Base-by-base conservation (phyloP, 2,329 filamentous ascomycete species). In the Oidium heveae region DNA sequence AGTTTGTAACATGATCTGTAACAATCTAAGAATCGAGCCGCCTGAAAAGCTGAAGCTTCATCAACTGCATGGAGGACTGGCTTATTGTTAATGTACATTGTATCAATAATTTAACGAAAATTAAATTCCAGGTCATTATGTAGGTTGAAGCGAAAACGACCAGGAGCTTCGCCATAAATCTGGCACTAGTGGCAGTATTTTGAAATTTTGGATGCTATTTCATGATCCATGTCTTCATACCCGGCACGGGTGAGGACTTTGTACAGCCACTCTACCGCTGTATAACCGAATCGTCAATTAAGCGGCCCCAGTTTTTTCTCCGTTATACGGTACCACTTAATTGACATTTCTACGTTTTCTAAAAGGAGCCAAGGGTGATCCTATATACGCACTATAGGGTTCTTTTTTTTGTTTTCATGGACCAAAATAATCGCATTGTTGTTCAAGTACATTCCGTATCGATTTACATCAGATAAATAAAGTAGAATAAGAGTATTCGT, bases 1-100 rank as follows among this genome's bases (percentile, higher is more conserved):
- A 56, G 20, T 53, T 56, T 24, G 44, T 46, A 34, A 47, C 55
- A n/a, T 20, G 36, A 43, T 53, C 36, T 28, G 24, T 12, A 28
- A 49, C 18, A 32, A 53, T 39, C 32, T 28, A 56, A 46, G 9
- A 16, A 56, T 56, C 43, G 41, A 28, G 18, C 53, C 1, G 41
- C 39, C 22, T 54, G 52, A 36, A 51, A 56, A 22, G 22, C 12
- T 15, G 28, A 53, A 4, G 22, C 24, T 49, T 55, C 54, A 51
- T 57, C 33, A 20, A 57, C 36, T 2, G 43, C 28, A 37, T 57
- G 33, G 16, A 57, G 28, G 1, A 55, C 7, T 20, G 32, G 50
- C 20, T 52, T 37, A 18, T 18, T 28, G 2, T 53, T 41, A 22
- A 57, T 55, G 41, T 52, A 55, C 16, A 55, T 39, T 8, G 10